These are phyloP conservation scores for Isatis tinctoria DNA, from an alignment of 345 rosid genomes.

Conservation along the genomic window DNA sequence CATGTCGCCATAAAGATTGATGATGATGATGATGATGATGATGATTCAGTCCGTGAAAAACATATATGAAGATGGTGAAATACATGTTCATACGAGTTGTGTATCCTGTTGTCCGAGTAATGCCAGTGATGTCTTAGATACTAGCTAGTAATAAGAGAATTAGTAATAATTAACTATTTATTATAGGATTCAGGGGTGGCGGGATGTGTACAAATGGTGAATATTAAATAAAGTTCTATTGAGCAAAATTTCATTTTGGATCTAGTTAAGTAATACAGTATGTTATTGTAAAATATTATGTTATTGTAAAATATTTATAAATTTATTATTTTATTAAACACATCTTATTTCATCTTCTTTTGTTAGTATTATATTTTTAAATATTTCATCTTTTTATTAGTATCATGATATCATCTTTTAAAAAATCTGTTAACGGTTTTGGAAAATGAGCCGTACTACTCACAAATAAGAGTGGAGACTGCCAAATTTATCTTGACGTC, in stretches of 20 bases:
- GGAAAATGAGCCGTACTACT: too few species aligned
- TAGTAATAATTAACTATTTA: conserved; percentile 6
- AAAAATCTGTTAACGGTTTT: too few species aligned
- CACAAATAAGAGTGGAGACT: too few species aligned
- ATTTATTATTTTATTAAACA: too few species aligned
- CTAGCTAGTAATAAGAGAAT: background rate
- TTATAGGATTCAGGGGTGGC: background rate
- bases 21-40: conserved; percentile 18
- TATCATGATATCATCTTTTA: too few species aligned
- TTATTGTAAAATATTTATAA: too few species aligned
- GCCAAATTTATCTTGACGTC: too few species aligned
- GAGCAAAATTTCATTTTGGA: background rate
- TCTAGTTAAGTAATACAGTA: too few species aligned
- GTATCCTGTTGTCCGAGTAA: background rate
- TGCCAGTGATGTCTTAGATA: conserved; percentile 4
- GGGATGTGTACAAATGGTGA: background rate
- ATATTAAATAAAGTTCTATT: conserved; percentile 12
- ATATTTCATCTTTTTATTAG: too few species aligned
- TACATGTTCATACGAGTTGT: conserved; percentile 14
- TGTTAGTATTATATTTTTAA: too few species aligned
- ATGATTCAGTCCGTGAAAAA: conserved; percentile 8
- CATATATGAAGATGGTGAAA: conserved; percentile 5
- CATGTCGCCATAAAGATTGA: conserved; percentile 22
- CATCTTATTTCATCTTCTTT: too few species aligned
- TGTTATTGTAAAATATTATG: too few species aligned